Conservation (phyloP, 805 yeast genomes). For the Wickerhamiella azyma region DNA sequence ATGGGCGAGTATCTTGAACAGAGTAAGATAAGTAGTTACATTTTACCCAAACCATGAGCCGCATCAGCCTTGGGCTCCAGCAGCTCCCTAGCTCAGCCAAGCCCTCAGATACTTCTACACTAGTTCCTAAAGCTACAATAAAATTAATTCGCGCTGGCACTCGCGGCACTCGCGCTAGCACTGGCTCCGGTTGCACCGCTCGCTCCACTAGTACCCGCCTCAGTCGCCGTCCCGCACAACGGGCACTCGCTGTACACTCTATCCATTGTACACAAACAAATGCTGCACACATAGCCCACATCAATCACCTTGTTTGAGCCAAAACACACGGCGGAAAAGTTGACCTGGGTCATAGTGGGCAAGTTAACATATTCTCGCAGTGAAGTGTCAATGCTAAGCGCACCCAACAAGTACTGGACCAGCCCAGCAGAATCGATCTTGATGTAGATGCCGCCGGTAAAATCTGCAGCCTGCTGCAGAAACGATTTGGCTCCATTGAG, state of each 20-base stretch:
- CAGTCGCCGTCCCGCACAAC: constrained; percentile 36
- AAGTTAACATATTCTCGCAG: constrained; percentile 60
- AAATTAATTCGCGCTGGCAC: too few relatives aligned
- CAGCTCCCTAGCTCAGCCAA: too few relatives aligned
- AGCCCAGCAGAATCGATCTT: constrained; percentile 54
- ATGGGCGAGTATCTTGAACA: too few relatives aligned
- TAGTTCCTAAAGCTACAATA: too few relatives aligned
- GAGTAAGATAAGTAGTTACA: too few relatives aligned
- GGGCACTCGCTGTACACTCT: constrained; percentile 61
- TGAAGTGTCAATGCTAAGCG: constrained; percentile 76
- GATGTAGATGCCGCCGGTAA: constrained; percentile 82
- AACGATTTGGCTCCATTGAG: constrained; percentile 62
- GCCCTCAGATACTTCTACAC: too few relatives aligned
- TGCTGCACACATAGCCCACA: constrained; percentile 88
- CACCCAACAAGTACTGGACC: constrained; percentile 67
- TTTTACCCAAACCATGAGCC: too few relatives aligned
- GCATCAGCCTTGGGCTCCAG: too few relatives aligned
- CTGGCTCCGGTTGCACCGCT: too few relatives aligned
- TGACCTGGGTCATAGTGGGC: constrained; percentile 76
- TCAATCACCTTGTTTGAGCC: constrained; percentile 83
- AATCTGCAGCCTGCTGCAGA: constrained; percentile 89
- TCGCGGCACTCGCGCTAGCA: too few relatives aligned
- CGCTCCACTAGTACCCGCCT: too few relatives aligned
- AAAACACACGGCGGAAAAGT: constrained; percentile 90
- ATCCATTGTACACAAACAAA: constrained; percentile 60